Conservation (phyloP, 148 eudicot genomes). For the Persicaria maculosa region DNA sequence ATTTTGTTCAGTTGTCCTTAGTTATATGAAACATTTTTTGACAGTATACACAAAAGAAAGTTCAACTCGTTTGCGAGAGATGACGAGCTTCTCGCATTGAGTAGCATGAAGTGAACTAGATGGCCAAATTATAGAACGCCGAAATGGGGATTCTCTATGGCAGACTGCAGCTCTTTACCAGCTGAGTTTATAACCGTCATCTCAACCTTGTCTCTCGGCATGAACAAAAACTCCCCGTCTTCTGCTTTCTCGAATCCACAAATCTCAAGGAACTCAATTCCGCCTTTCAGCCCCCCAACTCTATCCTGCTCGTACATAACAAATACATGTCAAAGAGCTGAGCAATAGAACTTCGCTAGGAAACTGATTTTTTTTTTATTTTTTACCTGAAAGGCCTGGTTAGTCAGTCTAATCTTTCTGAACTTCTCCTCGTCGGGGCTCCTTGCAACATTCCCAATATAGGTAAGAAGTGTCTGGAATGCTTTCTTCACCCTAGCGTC, state of each 20-base stretch:
- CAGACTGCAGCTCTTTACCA: slow-evolving; percentile 79
- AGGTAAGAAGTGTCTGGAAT: slow-evolving; percentile 87
- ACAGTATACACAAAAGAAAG: neutral
- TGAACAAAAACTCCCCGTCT: slow-evolving; percentile 79
- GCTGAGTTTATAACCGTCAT: slow-evolving; percentile 65
- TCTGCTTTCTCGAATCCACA: slow-evolving; percentile 88
- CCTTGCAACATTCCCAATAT: slow-evolving; percentile 71
- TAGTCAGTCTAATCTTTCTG: slow-evolving; percentile 81
- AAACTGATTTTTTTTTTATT: slow-evolving; percentile 9
- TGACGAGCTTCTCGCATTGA: neutral
- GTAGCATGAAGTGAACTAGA: neutral
- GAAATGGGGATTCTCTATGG: slow-evolving; percentile 89
- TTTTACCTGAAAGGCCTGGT: slow-evolving; percentile 84
- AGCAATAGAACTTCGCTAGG: neutral
- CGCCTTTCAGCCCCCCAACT: slow-evolving; percentile 86
- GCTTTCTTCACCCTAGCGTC: slow-evolving; percentile 89
- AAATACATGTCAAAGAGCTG: neutral
- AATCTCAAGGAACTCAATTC: slow-evolving; percentile 82
- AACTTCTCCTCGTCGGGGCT: slow-evolving; percentile 95
- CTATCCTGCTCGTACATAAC: slow-evolving; percentile 47
- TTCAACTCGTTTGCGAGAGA: neutral
- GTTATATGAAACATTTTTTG: neutral
- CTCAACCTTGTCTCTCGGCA: slow-evolving; percentile 76
- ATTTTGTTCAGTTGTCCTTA: neutral
- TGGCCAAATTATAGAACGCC: slow-evolving; percentile 56